phyloP scores from a whole-genome alignment of 176 grass and related monocot genomes.

The Bromus sterilis region DNA sequence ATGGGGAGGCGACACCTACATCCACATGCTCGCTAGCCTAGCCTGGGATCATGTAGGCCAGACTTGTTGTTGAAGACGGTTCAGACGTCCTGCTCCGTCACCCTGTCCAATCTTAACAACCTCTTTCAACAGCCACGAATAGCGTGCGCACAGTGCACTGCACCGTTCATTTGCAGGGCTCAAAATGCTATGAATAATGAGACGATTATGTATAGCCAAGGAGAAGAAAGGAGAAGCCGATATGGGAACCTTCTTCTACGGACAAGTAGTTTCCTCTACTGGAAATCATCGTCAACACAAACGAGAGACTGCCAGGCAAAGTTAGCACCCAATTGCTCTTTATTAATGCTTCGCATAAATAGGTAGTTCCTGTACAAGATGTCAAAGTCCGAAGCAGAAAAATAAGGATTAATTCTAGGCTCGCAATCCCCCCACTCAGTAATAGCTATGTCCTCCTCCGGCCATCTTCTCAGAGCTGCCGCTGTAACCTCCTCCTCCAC shows the following conservation, averaged over 20 bases:
- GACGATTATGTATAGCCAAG: too few relatives aligned
- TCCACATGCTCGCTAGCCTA: neutral
- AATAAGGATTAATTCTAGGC: conserved; percentile 32
- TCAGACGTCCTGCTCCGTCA: neutral
- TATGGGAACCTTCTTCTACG: too few relatives aligned
- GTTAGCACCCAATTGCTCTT: neutral
- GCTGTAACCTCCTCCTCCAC: neutral
- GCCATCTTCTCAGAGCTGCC: neutral
- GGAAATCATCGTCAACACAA: neutral
- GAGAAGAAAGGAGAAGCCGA: too few relatives aligned
- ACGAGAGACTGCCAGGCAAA: neutral
- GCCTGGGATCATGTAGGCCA: conserved; percentile 16
- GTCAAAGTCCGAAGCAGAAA: conserved; percentile 25
- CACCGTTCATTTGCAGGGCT: too few relatives aligned
- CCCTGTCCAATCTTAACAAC: neutral
- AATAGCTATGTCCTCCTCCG: neutral
- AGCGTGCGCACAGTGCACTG: too few relatives aligned
- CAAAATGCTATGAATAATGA: too few relatives aligned
- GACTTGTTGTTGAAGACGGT: neutral
- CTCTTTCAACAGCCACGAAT: neutral
- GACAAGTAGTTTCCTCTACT: too few relatives aligned
- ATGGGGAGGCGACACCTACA: neutral
- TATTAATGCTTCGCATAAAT: conserved; percentile 26
- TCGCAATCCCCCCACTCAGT: neutral
- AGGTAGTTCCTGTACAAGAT: conserved; percentile 28